Evolutionary conservation across 2,329 filamentous ascomycete species (phyloP), one percentile per base, ranked within the genome.

Genomic region (Xylaria digitata): DNA sequence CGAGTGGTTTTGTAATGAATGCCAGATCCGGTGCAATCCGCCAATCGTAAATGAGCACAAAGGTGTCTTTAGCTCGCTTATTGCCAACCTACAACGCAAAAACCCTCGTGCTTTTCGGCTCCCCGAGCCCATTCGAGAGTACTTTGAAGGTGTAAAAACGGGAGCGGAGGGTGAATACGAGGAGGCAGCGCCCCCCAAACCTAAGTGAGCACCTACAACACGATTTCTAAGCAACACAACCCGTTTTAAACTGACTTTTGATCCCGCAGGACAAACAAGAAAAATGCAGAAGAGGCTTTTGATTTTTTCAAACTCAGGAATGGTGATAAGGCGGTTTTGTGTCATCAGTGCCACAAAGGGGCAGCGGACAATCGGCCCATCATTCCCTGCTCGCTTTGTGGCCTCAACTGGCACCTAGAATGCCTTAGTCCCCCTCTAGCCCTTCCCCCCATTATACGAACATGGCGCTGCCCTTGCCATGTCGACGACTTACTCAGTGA

Each of bases 381-480:
- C 73, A 91, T 97, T 72, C 89, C 91, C 52, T 99, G 95, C 82
- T 94, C 94, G 1, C 71, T 76, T 74, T 99, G 95, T 80, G 84
- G 87, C 13, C 85, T 93, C 40, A 86, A 90, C 75, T 99, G 94
- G 92, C 96, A 99, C 81, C 84, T 97, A 58, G 95, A 98, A 79
- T 99, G 96, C 80, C 83, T 97, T 17, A 90, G 96, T 76, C 92
- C 93, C 32, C 94, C 95, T 40, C 82, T 94, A 75, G 89, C 94
- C 40, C 89, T 92, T 62, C 92, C 93, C 45, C 94, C 94, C 11
- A 86, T 89, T 57, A 84, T 90, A 58, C 89, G 90, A 74, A 91
- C 89, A 62, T 99, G 94, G 93, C 91, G 89, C 79, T 99, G 96
- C 76, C 95, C 95, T 56, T 89, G 92, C 70, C 96, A 99, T 77